Evolutionary conservation across 305 asterid species (phyloP).

Genomic region (Fraxinus albicans): DNA sequence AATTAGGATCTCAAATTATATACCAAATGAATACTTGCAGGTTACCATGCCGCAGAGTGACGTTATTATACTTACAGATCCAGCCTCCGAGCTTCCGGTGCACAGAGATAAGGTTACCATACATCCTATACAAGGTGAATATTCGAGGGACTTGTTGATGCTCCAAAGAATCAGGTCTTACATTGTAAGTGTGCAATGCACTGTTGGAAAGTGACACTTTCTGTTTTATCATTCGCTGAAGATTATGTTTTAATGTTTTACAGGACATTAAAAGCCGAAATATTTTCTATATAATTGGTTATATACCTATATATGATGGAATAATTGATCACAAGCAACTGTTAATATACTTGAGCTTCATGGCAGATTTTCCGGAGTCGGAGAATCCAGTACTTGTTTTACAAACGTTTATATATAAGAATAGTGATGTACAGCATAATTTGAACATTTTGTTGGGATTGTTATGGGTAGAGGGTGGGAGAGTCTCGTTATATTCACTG

Average conservation of each 20-base stretch:
- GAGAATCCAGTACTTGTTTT: neutral
- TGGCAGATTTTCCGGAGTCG: neutral
- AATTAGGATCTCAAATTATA: neutral
- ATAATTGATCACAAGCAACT: neutral
- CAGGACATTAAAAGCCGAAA: neutral
- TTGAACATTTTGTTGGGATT: neutral
- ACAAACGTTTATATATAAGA: neutral
- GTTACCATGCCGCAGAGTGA: slow-evolving; percentile 70
- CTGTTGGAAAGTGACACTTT: slow-evolving; percentile 33
- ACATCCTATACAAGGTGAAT: slow-evolving; percentile 94
- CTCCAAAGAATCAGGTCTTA: slow-evolving; percentile 99
- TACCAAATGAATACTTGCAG: slow-evolving; percentile 39
- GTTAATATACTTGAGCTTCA: neutral
- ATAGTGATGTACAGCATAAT: neutral
- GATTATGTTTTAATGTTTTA: neutral
- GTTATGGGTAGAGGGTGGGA: neutral
- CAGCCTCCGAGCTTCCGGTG: slow-evolving; percentile 63
- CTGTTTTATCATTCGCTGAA: slow-evolving; percentile 20
- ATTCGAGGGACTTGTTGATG: slow-evolving; percentile 99
- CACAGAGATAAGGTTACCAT: slow-evolving; percentile 58
- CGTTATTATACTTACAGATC: slow-evolving; percentile 74
- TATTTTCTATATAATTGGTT: neutral
- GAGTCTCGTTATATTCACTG: neutral
- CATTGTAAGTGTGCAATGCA: slow-evolving; percentile 80
- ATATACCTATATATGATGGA: neutral